Evolutionary conservation across 495 filamentous ascomycete genomes (phyloP).

Genomic region (Xylaria acuta): DNA sequence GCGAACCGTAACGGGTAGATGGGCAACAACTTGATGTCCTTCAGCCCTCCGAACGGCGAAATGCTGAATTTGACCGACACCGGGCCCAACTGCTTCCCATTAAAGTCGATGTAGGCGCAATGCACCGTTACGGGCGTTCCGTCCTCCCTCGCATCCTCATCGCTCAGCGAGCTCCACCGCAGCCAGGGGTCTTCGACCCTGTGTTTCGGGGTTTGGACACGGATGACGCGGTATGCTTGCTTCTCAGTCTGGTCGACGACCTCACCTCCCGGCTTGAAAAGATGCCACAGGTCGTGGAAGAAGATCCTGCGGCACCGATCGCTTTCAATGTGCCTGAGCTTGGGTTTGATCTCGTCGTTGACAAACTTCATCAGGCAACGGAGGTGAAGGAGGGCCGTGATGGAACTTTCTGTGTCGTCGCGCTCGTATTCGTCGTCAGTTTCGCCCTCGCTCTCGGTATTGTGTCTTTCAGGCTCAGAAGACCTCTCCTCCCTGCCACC

Average conservation of each 20-base stretch:
- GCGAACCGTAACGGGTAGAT: slow-evolving; percentile 44
- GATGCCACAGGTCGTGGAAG: slow-evolving; percentile 51
- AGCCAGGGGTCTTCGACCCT: slow-evolving; percentile 24
- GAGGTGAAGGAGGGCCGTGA: background rate
- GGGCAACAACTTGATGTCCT: background rate
- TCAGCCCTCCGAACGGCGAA: background rate
- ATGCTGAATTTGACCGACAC: slow-evolving; percentile 35
- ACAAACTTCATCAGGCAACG: background rate
- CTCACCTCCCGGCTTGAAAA: slow-evolving; percentile 49
- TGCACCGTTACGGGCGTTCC: slow-evolving; percentile 32
- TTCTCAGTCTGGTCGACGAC: slow-evolving; percentile 32
- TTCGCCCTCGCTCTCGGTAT: background rate
- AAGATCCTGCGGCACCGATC: slow-evolving; percentile 34
- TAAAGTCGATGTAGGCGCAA: slow-evolving; percentile 51
- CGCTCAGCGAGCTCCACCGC: slow-evolving; percentile 13
- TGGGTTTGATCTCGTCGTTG: background rate
- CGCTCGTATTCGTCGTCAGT: background rate
- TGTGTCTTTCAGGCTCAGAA: background rate
- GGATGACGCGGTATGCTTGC: slow-evolving; percentile 42
- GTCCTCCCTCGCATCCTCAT: background rate
- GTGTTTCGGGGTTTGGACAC: slow-evolving; percentile 34
- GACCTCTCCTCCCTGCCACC: background rate
- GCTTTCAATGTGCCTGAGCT: background rate
- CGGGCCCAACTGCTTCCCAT: slow-evolving; percentile 49
- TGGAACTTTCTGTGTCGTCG: background rate